Evolutionary conservation across 2,329 filamentous ascomycete genomes (phyloP).

Genomic region (Thermoascus crustaceus): DNA sequence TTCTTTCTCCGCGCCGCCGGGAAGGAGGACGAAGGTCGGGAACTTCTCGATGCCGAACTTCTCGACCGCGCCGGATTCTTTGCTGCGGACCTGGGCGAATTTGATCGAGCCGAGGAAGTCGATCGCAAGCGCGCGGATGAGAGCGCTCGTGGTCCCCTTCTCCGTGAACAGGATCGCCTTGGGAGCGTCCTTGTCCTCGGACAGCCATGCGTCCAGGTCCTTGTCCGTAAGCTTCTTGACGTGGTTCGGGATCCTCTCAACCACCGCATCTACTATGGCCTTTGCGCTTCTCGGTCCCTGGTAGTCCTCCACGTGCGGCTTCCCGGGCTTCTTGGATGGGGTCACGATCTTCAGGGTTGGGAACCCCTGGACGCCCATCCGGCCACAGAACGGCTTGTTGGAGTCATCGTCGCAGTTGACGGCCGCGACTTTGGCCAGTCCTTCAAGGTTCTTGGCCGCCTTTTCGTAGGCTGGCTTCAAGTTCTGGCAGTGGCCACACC

Average conservation of each 20-base stretch:
- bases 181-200: slow-evolving; percentile 56
- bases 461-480: slow-evolving; percentile 95
- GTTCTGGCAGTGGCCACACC: slow-evolving; percentile 96
- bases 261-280: slow-evolving; percentile 76
- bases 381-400: slow-evolving; percentile 81
- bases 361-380: slow-evolving; percentile 86
- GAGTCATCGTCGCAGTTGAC: slow-evolving; percentile 89
- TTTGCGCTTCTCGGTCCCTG: slow-evolving; percentile 75
- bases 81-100: slow-evolving; percentile 75
- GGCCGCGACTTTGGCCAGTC: slow-evolving; percentile 87
- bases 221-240: slow-evolving; percentile 75
- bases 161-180: slow-evolving; percentile 91
- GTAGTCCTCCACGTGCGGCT: slow-evolving; percentile 83
- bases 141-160: slow-evolving; percentile 77
- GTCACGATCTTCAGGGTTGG: slow-evolving; percentile 91
- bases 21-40: slow-evolving; percentile 72
- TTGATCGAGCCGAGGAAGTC: slow-evolving; percentile 77
- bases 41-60: slow-evolving; percentile 70
- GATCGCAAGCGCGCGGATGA: slow-evolving; percentile 77
- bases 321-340: slow-evolving; percentile 71
- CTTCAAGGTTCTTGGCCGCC: slow-evolving; percentile 78
- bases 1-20: slow-evolving; percentile 59
- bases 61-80: slow-evolving; percentile 63
- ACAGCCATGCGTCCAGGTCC: slow-evolving; percentile 66
- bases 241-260: slow-evolving; percentile 83